Conservation (phyloP, 768 basidiomycete genomes). For the Tylopilus subfusipes region DNA sequence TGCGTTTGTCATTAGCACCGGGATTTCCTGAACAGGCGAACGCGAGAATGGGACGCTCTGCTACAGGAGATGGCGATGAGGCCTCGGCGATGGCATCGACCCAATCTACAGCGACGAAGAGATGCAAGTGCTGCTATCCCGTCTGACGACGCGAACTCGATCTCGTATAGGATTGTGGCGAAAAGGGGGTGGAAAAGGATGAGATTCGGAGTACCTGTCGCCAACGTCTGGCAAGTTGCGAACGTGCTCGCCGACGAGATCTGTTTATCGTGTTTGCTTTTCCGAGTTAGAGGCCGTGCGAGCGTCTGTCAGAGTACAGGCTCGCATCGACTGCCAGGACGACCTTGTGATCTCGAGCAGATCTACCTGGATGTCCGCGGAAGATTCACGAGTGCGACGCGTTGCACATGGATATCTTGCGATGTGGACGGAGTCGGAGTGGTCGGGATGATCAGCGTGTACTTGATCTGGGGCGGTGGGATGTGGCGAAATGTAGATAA, state of each 20-base stretch:
- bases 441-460: conserved; percentile 21
- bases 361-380: conserved; percentile 31
- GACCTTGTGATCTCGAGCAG: conserved; percentile 20
- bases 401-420: conserved; percentile 31
- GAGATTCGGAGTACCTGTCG: conserved; percentile 17
- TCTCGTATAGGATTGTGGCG: conserved; percentile 15
- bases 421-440: conserved; percentile 30
- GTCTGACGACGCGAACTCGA: conserved; percentile 9
- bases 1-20: neutral
- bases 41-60: neutral
- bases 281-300: conserved; percentile 9
- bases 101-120: conserved; percentile 11
- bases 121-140: neutral
- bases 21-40: conserved; percentile 6
- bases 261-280: conserved; percentile 20
- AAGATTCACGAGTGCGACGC: conserved; percentile 29
- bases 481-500: conserved; percentile 18
- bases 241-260: neutral
- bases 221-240: conserved; percentile 11
- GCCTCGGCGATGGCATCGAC: conserved; percentile 15
- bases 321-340: conserved; percentile 19
- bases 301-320: conserved; percentile 2
- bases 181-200: conserved; percentile 27
- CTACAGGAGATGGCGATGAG: conserved; percentile 1
- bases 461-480: conserved; percentile 23